Evolutionary conservation across 208 protist species (phyloP), one percentile per base, ranked within the genome.

Genomic region (Trypanosoma mega): DNA sequence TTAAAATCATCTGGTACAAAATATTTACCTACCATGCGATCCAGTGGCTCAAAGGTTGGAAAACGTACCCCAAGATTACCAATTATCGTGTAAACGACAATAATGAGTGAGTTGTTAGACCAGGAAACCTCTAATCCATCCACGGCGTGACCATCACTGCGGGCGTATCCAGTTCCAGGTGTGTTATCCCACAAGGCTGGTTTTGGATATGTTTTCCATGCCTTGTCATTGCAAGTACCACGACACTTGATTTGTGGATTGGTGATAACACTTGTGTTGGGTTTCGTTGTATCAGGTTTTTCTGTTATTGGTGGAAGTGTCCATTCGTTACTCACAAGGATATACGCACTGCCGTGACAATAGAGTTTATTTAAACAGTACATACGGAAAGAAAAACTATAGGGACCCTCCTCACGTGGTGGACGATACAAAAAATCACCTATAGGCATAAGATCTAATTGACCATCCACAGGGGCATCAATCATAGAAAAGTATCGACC

Each of bases 11-110:
- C n/a, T 18, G 80, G 57, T 58, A 87, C 77, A 63, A 93, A 79
- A 67, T 81, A 89, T 48, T 54, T 59, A 36, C 63, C 60, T 30
- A 53, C 51, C 23, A 47, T 52, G 69, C 65, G 64, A 5, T 49
- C 54, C 54, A 93, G 43, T 11, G 74, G 72, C 72, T 90, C 83
- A 60, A 93, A 90, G 60, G 82, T 93, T 2, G 86, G 86, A 66
- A 90, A 93, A 55, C 86, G 82, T 34, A 83, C 82, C 46, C 79
- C 86, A 43, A 93, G 64, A 69, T 87, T 90, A 30, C 86, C 82
- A 59, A 93, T 89, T 29, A 84, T 67, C 53, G 69, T 74, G 72
- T 85, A 83, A 12, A 79, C 80, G 29, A 64, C 64, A 51, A 93
- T 64, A 39, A 90, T 72, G n/a, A 93, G 67, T 33, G 80, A 70